Base-by-base conservation (phyloP, 2,329 filamentous ascomycete genomes). In the Colletotrichum destructivum region DNA sequence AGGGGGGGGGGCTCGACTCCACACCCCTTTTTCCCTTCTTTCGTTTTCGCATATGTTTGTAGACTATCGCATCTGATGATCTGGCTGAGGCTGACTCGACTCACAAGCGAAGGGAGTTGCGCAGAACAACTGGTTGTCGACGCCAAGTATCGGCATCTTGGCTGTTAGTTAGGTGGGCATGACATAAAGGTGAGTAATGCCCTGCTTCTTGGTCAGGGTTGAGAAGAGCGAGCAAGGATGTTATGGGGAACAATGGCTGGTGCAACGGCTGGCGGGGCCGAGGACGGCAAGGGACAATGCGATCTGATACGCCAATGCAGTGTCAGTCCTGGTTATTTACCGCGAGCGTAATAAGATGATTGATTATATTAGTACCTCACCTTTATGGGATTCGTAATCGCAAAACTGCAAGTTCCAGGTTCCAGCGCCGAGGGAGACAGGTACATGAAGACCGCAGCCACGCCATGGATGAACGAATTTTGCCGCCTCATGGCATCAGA, bases 271-370 rank as follows among this genome's bases (percentile, higher is more conserved):
- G 63, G 47, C 31, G 35, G n/a, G 62, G 26, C 63, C 42, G 42
- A 60, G 54, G 46, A 35, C 63, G 44, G 63, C 21, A 16, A 16
- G 44, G 15, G 69, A 71, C 62, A 64, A 62, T 68, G 57, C 61
- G 57, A 52, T 68, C 49, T 59, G 64, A 66, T 21, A 54, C 63
- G 44, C 38, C 42, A 62, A 62, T 71, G 64, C 64, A 16, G 66
- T 46, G 55, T 61, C 54, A 56, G 35, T 62, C 21, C 44, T 54
- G 23, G n/a, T 62, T 64, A 71, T 71, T 57, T 52, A 71, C 64
- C 64, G 51, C 35, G 49, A 31, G 35, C 38, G 57, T 46, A 62
- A 54, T 62, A 68, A 31, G 56, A 63, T 47, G n/a, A 54, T 68
- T 52, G 26, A 59, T 68, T 52, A 23, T 42, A 62, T 52, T 42